Percentiles rank a stretch among this genome's conserved stretches.
Conservation (phyloP, 2,329 filamentous ascomycete genomes). For the Tympanopsis confertula region DNA sequence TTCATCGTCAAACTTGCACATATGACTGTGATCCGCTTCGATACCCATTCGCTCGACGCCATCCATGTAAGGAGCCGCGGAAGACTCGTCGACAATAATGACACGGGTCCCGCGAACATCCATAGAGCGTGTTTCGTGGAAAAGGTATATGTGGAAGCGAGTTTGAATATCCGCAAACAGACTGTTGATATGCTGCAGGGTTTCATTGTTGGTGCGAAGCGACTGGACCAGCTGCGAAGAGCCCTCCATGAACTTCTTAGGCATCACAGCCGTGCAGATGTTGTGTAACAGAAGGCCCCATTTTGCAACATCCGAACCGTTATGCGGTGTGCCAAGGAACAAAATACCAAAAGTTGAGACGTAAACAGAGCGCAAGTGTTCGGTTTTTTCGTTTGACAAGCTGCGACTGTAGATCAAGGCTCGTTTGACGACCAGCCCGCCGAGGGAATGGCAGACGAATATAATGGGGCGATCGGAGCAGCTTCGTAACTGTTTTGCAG, state of each 20-base stretch:
- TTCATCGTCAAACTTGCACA: conserved; percentile 60
- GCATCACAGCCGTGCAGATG: conserved; percentile 54
- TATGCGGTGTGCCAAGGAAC: conserved; percentile 69
- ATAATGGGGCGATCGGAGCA: conserved; percentile 52
- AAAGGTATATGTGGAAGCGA: conserved; percentile 64
- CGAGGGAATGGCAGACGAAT: conserved; percentile 65
- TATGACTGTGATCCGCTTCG: conserved; percentile 57
- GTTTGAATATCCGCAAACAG: conserved; percentile 62
- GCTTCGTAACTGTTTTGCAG: conserved; percentile 33
- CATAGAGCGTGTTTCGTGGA: conserved; percentile 63
- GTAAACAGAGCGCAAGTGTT: conserved; percentile 57
- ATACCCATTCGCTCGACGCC: conserved; percentile 66
- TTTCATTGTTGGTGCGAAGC: conserved; percentile 64
- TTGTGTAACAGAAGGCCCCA: conserved; percentile 59
- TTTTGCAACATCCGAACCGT: conserved; percentile 54
- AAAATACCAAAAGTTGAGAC: conserved; percentile 67
- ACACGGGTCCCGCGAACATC: conserved; percentile 51
- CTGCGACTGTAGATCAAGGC: conserved; percentile 58
- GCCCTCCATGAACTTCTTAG: conserved; percentile 53
- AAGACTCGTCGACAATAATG: conserved; percentile 58
- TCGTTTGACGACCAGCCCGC: conserved; percentile 61
- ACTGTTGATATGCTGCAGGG: conserved; percentile 61
- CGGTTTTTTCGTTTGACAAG: conserved; percentile 42
- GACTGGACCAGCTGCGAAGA: conserved; percentile 59
- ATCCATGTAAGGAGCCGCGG: conserved; percentile 57